Evolutionary conservation across 371 early-diverging fungal genomes (phyloP).

Genomic region (Mortierella sp.): DNA sequence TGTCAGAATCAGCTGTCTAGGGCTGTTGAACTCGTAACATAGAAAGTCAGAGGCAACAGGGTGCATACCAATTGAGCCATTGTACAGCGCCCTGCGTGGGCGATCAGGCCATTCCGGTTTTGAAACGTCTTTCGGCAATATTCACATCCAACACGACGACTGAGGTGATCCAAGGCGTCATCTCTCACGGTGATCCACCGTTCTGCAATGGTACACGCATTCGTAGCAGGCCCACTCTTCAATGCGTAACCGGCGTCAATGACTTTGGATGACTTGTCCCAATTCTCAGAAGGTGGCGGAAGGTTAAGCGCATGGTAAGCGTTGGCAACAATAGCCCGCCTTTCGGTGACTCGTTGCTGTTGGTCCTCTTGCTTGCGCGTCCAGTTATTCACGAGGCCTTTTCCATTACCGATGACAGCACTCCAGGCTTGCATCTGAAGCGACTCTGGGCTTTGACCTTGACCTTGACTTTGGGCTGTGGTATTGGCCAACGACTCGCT

Average conservation of each 20-base stretch:
- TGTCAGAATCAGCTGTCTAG: too few species aligned
- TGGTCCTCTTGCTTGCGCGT: slow-evolving; percentile 21
- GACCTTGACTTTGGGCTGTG: too few species aligned
- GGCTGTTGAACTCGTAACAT: too few species aligned
- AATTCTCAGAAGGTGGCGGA: slow-evolving; percentile 24
- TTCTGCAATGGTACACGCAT: neutral
- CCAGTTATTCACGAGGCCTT: slow-evolving; percentile 23
- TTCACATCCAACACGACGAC: slow-evolving; percentile 52
- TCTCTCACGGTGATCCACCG: slow-evolving; percentile 22
- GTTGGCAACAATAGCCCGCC: slow-evolving; percentile 22
- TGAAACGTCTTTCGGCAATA: slow-evolving; percentile 63
- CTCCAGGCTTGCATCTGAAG: slow-evolving; percentile 24
- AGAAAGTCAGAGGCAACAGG: too few species aligned
- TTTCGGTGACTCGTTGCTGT: slow-evolving; percentile 18
- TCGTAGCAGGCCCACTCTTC: neutral
- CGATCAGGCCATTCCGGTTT: slow-evolving; percentile 55
- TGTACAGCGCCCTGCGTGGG: slow-evolving; percentile 61
- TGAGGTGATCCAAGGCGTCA: slow-evolving; percentile 22
- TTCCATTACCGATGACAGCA: slow-evolving; percentile 38
- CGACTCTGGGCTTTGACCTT: too few species aligned
- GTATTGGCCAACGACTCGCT: too few species aligned
- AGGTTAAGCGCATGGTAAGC: slow-evolving; percentile 26
- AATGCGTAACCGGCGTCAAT: slow-evolving; percentile 4
- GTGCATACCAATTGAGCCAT: slow-evolving; percentile 42
- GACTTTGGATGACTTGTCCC: slow-evolving; percentile 38